A percentile compares a stretch with the other conserved stretches of the same genome.
phyloP scores from a whole-genome alignment of 352 stramenopile species.

The Achlya hypogyna region DNA sequence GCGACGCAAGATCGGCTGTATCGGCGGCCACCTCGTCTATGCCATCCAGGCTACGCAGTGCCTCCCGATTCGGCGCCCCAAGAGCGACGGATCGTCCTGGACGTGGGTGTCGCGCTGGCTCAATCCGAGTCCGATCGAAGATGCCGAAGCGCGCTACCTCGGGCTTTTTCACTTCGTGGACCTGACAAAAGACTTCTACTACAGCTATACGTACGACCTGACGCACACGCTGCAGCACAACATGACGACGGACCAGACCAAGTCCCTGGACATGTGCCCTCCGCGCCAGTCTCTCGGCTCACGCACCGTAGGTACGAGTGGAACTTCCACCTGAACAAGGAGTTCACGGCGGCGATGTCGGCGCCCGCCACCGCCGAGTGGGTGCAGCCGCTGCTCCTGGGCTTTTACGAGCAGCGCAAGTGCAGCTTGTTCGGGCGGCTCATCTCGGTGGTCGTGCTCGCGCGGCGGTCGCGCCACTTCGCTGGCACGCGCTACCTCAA shows the following conservation, averaged over 20 bases:
- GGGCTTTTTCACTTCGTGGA: slow-evolving; percentile 98
- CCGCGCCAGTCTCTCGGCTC: neutral
- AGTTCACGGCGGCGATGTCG: slow-evolving; percentile 85
- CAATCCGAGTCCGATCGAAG: slow-evolving; percentile 72
- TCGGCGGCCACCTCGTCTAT: slow-evolving; percentile 96
- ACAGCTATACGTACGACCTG: slow-evolving; percentile 98
- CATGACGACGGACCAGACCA: slow-evolving; percentile 81
- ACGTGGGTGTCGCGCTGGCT: slow-evolving; percentile 74
- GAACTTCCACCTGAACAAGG: slow-evolving; percentile 94
- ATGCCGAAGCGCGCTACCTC: slow-evolving; percentile 87
- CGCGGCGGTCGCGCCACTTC: slow-evolving; percentile 95
- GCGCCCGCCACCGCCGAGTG: slow-evolving; percentile 79
- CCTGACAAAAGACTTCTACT: slow-evolving; percentile 99
- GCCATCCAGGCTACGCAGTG: slow-evolving; percentile 92
- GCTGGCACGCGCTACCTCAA: slow-evolving; percentile 98
- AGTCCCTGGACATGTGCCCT: slow-evolving; percentile 90
- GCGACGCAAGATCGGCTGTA: slow-evolving; percentile 92
- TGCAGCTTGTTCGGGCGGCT: slow-evolving; percentile 92
- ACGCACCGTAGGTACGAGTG: slow-evolving; percentile 66
- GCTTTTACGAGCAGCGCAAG: slow-evolving; percentile 95
- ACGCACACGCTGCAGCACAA: slow-evolving; percentile 97
- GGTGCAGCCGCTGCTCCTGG: slow-evolving; percentile 89
- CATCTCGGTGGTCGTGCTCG: slow-evolving; percentile 94
- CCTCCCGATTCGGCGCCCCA: slow-evolving; percentile 63
- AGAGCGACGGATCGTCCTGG: slow-evolving; percentile 39